Evolutionary conservation across 108 stramenopile genomes (phyloP).

Genomic region (Aurantiochytrium sp.): DNA sequence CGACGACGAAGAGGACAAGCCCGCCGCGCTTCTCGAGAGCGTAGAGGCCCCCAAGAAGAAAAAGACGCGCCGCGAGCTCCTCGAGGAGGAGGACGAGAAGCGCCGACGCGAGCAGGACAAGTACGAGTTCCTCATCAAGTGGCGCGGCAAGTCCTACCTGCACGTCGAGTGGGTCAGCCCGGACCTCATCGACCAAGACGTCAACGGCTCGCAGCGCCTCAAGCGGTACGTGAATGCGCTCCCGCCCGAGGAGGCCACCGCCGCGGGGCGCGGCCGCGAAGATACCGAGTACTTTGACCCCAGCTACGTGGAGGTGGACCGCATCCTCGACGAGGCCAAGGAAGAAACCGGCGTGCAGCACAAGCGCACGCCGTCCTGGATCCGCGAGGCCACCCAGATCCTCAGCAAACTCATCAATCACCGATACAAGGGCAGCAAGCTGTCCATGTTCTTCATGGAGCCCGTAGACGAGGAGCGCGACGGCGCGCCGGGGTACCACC

Average conservation of each 20-base stretch:
- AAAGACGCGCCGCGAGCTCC: background rate
- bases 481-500: conserved; percentile 5
- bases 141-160: conserved; percentile 21
- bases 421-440: background rate
- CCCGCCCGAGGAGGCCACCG: background rate
- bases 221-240: background rate
- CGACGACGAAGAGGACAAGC: background rate
- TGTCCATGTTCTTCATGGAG: conserved; percentile 15
- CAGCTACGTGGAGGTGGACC: conserved; percentile 26
- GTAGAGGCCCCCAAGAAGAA: background rate
- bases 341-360: background rate
- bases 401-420: background rate
- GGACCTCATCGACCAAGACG: background rate
- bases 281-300: conserved; percentile 37
- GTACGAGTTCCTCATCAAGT: background rate
- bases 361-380: background rate
- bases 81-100: background rate
- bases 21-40: background rate
- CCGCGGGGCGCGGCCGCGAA: background rate
- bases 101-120: background rate
- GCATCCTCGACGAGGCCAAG: conserved; percentile 30
- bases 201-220: background rate
- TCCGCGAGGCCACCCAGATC: background rate
- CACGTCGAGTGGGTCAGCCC: conserved; percentile 22
- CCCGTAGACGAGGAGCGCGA: conserved; percentile 25